Base-by-base conservation (phyloP, 805 yeast species). In the Suhomyces canberraensis region DNA sequence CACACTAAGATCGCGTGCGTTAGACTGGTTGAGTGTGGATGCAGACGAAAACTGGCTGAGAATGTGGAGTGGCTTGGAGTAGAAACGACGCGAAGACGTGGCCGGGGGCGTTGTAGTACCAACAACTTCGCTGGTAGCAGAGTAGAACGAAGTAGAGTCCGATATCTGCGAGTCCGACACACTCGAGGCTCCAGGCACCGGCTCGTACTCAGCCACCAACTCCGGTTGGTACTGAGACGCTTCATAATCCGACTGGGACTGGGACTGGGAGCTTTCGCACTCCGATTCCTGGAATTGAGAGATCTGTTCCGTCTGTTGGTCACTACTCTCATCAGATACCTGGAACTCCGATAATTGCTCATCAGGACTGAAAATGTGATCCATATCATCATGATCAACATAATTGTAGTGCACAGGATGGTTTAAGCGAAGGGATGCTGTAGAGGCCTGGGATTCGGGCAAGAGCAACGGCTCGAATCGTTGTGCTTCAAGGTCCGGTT, bases 51-150 rank as follows among this genome's bases (percentile, higher is more conserved):
- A 47, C 33, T 44, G 48, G 35, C 51, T 48, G 25, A 56, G 43
- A 3, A 56, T 52, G 28, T 54, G 58, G 58, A 54, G 58, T 15
- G 61, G 60, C 29, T 48, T 41, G 8, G 49, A 22, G 35, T 41
- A 53, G 16, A 49, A 35, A 31, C 36, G 14, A 25, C 40, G 28
- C 11, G 45, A 30, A 21, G 34, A n/a, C 34, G 42, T 26, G 29
- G 25, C 25, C 25, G 31, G 19, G 14, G 36, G 24, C 17, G 30
- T 29, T 16, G 22, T 16, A 4, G 16, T 13, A 11, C 21, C 31
- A 25, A 21, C 30, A 14, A 36, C 15, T 16, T 37, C 35, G 33
- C 40, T 35, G 35, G 25, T 16, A 7, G 55, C 49, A 16, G 50
- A 43, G 35, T 29, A 42, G 36, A 40, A 48, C 19, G 52, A 44